A percentile compares a stretch with the other conserved stretches of the same genome.
These are phyloP conservation scores for Leccinum aurantiacum DNA, from an alignment of 768 basidiomycete species.

Conservation along the genomic window DNA sequence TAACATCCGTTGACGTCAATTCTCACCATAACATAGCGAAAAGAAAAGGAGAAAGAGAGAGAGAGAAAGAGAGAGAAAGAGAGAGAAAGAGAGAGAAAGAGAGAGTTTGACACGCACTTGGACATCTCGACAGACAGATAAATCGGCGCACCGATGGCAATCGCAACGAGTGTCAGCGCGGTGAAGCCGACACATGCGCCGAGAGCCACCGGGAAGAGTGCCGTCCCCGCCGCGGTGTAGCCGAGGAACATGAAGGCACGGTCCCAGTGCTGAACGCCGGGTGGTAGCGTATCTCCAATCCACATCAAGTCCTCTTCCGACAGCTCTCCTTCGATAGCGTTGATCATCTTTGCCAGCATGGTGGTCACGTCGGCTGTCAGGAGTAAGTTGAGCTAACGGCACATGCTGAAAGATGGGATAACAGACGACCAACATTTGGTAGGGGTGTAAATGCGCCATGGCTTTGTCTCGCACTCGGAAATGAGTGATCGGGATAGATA, in stretches of 20 bases:
- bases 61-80: background rate
- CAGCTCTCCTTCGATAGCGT: constrained; percentile 17
- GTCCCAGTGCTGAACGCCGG: constrained; percentile 21
- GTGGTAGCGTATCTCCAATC: constrained; percentile 18
- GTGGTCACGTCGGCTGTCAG: constrained; percentile 15
- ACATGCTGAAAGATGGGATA: background rate
- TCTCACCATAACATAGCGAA: background rate
- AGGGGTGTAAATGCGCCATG: background rate
- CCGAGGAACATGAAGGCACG: background rate
- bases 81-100: too few species aligned
- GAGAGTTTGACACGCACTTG: background rate
- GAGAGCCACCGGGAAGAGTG: constrained; percentile 13
- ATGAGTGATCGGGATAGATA: background rate
- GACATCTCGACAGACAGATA: background rate
- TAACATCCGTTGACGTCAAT: background rate
- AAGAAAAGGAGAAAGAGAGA: background rate
- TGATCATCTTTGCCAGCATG: constrained; percentile 24
- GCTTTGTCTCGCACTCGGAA: background rate
- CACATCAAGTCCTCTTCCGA: constrained; percentile 19
- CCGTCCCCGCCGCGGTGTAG: background rate
- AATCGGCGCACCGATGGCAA: background rate
- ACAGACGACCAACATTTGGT: background rate
- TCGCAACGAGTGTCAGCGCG: background rate
- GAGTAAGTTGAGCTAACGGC: background rate
- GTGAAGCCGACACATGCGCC: constrained; percentile 12